These are phyloP conservation scores for Acer campestre DNA, from an alignment of 345 rosid genomes.

Conservation along the genomic window DNA sequence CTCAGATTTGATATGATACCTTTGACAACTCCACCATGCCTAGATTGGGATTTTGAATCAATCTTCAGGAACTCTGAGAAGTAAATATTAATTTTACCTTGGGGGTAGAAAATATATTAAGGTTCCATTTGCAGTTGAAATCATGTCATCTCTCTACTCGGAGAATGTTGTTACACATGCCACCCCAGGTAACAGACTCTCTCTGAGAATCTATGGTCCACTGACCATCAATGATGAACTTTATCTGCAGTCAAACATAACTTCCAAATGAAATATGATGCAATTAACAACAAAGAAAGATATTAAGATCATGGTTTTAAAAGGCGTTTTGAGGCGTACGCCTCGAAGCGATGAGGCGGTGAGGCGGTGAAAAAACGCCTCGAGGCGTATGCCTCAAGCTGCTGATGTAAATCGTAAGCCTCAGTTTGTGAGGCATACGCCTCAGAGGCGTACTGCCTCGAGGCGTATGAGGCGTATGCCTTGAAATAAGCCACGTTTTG, in stretches of 20 bases:
- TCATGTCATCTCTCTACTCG: conserved; percentile 49
- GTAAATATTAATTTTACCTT: conserved; percentile 16
- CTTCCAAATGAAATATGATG: neutral
- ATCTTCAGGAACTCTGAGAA: neutral
- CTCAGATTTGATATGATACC: neutral
- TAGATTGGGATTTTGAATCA: neutral
- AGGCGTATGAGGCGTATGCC: too few relatives aligned
- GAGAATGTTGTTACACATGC: conserved; percentile 76
- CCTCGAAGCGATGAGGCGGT: too few relatives aligned
- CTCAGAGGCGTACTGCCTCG: too few relatives aligned
- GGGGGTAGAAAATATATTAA: neutral
- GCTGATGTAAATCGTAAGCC: too few relatives aligned
- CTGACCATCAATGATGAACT: conserved; percentile 83
- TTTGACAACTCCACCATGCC: neutral
- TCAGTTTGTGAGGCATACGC: too few relatives aligned
- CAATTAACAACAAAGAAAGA: neutral
- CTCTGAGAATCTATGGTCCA: conserved; percentile 72
- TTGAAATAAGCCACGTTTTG: too few relatives aligned
- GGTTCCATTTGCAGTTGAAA: conserved; percentile 1
- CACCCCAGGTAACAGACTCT: conserved; percentile 56
- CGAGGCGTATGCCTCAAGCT: too few relatives aligned
- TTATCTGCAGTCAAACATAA: conserved; percentile 49
- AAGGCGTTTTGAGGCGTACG: too few relatives aligned
- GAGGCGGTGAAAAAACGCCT: too few relatives aligned
- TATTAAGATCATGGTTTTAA: neutral